Percentiles rank a stretch among this genome's conserved stretches.
phyloP scores from a whole-genome alignment of 2,329 filamentous ascomycete species.

The Verticillium isaacii region DNA sequence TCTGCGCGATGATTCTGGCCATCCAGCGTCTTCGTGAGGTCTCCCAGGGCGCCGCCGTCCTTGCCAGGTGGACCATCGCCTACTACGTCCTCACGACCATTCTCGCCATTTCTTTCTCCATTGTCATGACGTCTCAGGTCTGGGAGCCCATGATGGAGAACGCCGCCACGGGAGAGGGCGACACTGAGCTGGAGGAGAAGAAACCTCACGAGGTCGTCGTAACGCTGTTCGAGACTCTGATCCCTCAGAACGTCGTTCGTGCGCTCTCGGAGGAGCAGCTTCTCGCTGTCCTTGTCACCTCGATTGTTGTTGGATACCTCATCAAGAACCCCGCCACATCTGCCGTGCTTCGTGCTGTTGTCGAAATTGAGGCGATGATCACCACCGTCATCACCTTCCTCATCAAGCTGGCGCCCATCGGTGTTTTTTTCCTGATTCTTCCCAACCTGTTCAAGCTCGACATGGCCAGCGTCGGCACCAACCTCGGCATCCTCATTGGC shows the following conservation, averaged over 20 bases:
- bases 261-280: conserved; percentile 41
- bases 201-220: conserved; percentile 37
- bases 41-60: conserved; percentile 33
- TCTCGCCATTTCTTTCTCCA: conserved; percentile 41
- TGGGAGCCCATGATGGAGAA: conserved; percentile 40
- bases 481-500: conserved; percentile 45
- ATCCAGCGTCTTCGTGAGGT: conserved; percentile 42
- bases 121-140: conserved; percentile 39
- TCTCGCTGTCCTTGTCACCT: conserved; percentile 39
- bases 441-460: conserved; percentile 45
- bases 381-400: conserved; percentile 40
- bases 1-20: conserved; percentile 47
- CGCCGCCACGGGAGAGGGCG: conserved; percentile 8
- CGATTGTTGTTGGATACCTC: conserved; percentile 41
- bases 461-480: conserved; percentile 40
- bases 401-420: conserved; percentile 43
- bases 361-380: conserved; percentile 44
- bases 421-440: conserved; percentile 50
- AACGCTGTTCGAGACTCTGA: conserved; percentile 42
- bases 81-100: conserved; percentile 47
- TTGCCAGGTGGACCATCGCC: conserved; percentile 43
- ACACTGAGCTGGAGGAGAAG: conserved; percentile 13
- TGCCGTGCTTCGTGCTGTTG: conserved; percentile 34
- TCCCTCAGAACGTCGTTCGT: conserved; percentile 42
- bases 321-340: conserved; percentile 28